A percentile compares a stretch with the other conserved stretches of the same genome.
Evolutionary conservation across 805 yeast species (phyloP).

Genomic region (Saccharomycopsis guyanensis): DNA sequence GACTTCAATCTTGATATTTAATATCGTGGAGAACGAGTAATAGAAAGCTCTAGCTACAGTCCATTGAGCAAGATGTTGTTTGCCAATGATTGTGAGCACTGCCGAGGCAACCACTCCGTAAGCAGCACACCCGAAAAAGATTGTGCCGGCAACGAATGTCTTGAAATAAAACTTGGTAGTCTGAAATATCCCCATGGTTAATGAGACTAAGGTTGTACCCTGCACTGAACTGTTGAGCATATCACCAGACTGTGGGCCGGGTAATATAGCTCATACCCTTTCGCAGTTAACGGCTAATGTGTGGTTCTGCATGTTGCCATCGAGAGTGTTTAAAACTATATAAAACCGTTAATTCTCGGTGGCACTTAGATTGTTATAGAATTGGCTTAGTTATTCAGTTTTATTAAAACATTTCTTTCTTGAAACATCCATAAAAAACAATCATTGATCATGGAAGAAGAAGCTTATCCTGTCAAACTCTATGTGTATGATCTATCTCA

Average conservation of each 20-base stretch:
- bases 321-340: no score
- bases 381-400: no score
- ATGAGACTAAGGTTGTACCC: no score
- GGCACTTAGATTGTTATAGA: no score
- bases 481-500: slow-evolving; percentile 58
- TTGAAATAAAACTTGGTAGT: slow-evolving; percentile 48
- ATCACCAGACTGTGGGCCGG: no score
- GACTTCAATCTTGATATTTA: slow-evolving; percentile 67
- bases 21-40: slow-evolving; percentile 44
- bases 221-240: no score
- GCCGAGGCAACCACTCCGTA: slow-evolving; percentile 78
- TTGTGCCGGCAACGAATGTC: slow-evolving; percentile 44
- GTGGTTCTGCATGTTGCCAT: no score
- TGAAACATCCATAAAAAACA: no score
- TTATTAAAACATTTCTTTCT: no score
- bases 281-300: no score
- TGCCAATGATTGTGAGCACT: slow-evolving; percentile 57
- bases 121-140: slow-evolving; percentile 52
- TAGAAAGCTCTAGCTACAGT: slow-evolving; percentile 82
- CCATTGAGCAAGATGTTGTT: slow-evolving; percentile 79
- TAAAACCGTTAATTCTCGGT: no score
- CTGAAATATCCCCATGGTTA: slow-evolving; percentile 26
- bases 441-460: slow-evolving; percentile 24
- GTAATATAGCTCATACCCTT: no score
- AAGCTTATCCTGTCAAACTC: slow-evolving; percentile 36